phyloP scores from a whole-genome alignment of 2,329 filamentous ascomycete species.

The Ilyonectria sp. region DNA sequence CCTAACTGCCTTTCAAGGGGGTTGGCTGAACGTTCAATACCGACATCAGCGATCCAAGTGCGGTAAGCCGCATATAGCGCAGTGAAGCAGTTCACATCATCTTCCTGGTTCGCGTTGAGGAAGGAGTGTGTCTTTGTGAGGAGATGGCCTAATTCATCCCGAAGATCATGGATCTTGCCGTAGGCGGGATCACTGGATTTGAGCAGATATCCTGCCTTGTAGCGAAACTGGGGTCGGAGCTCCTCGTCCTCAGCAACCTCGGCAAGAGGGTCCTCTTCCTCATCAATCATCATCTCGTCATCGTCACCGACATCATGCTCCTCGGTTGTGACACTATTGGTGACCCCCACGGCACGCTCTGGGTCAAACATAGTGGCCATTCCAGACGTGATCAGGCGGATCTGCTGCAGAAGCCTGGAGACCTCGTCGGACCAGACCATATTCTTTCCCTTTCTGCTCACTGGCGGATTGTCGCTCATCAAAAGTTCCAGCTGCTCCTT shows the following conservation, averaged over 20 bases:
- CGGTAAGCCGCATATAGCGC: slow-evolving; percentile 92
- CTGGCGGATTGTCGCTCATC: slow-evolving; percentile 84
- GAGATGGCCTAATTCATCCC: slow-evolving; percentile 84
- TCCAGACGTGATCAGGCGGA: slow-evolving; percentile 91
- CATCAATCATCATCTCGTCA: slow-evolving; percentile 61
- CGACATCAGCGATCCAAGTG: slow-evolving; percentile 98
- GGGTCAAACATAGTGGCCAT: slow-evolving; percentile 92
- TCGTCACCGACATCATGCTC: slow-evolving; percentile 71
- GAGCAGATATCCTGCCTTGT: slow-evolving; percentile 89
- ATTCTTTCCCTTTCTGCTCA: slow-evolving; percentile 93
- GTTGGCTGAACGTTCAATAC: slow-evolving; percentile 95
- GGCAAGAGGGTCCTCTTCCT: slow-evolving; percentile 69
- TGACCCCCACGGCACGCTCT: slow-evolving; percentile 73
- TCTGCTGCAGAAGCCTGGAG: slow-evolving; percentile 87
- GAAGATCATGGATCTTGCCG: slow-evolving; percentile 82
- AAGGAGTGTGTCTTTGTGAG: slow-evolving; percentile 90
- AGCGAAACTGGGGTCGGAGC: slow-evolving; percentile 87
- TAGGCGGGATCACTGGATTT: slow-evolving; percentile 72
- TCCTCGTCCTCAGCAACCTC: slow-evolving; percentile 85
- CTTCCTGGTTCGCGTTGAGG: slow-evolving; percentile 86
- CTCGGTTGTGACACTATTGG: slow-evolving; percentile 61
- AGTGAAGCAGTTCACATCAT: slow-evolving; percentile 96
- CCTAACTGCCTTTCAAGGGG: slow-evolving; percentile 89
- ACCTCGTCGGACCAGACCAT: slow-evolving; percentile 99
- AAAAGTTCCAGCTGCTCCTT: slow-evolving; percentile 82